Conservation (phyloP, 139 green algal genomes). For the Ettlia oleoabundans region DNA sequence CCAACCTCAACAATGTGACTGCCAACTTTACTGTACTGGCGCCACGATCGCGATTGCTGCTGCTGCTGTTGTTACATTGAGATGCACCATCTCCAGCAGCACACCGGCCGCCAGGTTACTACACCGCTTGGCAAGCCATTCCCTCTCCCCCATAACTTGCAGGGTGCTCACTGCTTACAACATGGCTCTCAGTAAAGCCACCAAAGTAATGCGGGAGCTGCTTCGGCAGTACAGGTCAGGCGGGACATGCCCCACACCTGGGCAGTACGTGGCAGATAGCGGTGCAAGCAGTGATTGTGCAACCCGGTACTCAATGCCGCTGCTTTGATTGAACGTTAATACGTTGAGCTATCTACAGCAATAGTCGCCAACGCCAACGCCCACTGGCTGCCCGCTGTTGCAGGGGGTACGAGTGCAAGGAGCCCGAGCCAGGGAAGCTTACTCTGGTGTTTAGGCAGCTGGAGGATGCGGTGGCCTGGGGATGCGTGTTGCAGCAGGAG, state of each 20-base stretch:
- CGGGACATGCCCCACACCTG: neutral
- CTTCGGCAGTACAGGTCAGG: conserved; percentile 57
- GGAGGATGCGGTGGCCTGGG: conserved; percentile 55
- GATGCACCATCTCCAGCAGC: neutral
- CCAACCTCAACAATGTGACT: neutral
- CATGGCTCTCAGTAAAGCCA: conserved; percentile 57
- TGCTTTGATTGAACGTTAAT: no score
- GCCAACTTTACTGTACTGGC: neutral
- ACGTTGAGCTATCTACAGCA: no score
- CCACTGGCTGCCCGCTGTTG: no score
- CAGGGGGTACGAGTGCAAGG: conserved; percentile 88
- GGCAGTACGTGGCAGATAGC: neutral
- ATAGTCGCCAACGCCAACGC: no score
- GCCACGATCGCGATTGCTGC: neutral
- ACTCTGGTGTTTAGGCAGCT: conserved; percentile 55
- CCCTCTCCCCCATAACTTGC: neutral
- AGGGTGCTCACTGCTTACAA: conserved; percentile 68
- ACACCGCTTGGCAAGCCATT: neutral
- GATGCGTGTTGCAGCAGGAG: conserved; percentile 67
- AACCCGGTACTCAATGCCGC: no score
- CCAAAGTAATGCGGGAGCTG: conserved; percentile 58
- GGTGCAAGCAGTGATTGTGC: no score
- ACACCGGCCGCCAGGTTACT: neutral
- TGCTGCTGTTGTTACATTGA: neutral
- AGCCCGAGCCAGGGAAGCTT: conserved; percentile 71